Percentiles rank a stretch among this genome's conserved stretches.
These are phyloP conservation scores for Wickerhamomyces sydowiorum DNA, from an alignment of 805 yeast species.

Conservation along the genomic window DNA sequence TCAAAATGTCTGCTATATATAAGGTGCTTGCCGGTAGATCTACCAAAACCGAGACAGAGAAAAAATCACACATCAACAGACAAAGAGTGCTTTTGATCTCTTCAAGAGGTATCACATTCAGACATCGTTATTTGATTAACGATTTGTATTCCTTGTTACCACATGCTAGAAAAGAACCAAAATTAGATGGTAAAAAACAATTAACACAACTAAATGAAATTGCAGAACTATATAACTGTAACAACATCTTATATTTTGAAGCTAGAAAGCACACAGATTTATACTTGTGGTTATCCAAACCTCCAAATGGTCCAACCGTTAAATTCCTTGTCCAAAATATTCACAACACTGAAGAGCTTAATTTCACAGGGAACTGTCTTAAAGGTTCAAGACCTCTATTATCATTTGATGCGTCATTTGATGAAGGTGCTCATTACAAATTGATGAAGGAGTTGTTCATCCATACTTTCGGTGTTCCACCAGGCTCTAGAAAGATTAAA, in stretches of 20 bases:
- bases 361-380: constrained; percentile 93
- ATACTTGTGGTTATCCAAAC: constrained; percentile 90
- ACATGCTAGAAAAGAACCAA: constrained; percentile 94
- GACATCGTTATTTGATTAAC: constrained; percentile 90
- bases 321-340: constrained; percentile 92
- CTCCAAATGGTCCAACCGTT: constrained; percentile 96
- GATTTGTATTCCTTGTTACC: constrained; percentile 80
- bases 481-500: constrained; percentile 83
- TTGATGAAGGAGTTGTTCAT: constrained; percentile 78
- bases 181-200: constrained; percentile 88
- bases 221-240: constrained; percentile 96
- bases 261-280: constrained; percentile 94
- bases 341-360: constrained; percentile 93
- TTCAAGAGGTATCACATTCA: constrained; percentile 89
- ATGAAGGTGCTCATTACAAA: constrained; percentile 57
- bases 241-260: constrained; percentile 89
- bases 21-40: constrained; percentile 55
- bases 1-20: constrained; percentile 62
- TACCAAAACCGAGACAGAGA: constrained; percentile 28
- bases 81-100: constrained; percentile 87
- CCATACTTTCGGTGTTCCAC: constrained; percentile 93
- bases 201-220: constrained; percentile 86
- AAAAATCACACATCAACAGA: constrained; percentile 65
- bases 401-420: constrained; percentile 81
- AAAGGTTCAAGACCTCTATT: constrained; percentile 93